These are phyloP conservation scores for Rossbeevera mucosa DNA, from an alignment of 768 basidiomycete species.

Conservation along the genomic window DNA sequence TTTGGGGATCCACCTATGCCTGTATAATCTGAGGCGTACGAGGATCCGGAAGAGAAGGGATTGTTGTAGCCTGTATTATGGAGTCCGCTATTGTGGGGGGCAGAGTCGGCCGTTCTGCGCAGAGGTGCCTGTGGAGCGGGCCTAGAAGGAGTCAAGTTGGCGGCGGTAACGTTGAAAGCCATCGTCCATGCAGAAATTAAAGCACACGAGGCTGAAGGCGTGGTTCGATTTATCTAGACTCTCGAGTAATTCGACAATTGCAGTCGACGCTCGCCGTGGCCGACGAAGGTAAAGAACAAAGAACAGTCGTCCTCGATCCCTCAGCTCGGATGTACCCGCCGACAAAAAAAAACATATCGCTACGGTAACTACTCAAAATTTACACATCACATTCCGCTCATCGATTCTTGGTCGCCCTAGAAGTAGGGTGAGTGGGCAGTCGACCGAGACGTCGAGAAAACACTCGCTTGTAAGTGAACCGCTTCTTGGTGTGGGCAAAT, in stretches of 20 bases:
- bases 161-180: conserved; percentile 47
- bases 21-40: conserved; percentile 64
- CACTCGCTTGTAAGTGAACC: conserved; percentile 80
- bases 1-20: conserved; percentile 81
- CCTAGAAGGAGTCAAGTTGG: conserved; percentile 70
- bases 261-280: conserved; percentile 1
- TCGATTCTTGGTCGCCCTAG: not conserved
- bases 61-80: conserved; percentile 55
- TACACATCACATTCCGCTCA: not conserved
- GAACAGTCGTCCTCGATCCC: not conserved
- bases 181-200: conserved; percentile 28
- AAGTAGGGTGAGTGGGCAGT: not conserved
- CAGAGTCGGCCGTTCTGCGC: conserved; percentile 41
- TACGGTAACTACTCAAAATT: conserved; percentile 25
- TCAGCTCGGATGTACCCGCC: conserved; percentile 30
- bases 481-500: conserved; percentile 86
- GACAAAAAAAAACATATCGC: conserved; percentile 19
- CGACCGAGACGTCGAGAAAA: not conserved
- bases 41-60: conserved; percentile 55
- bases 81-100: conserved; percentile 37
- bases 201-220: conserved; percentile 11
- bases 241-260: not conserved
- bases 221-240: not conserved
- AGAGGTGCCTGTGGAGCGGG: conserved; percentile 72
- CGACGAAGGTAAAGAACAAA: conserved; percentile 1